Evolutionary conservation across 805 yeast genomes (phyloP).

Genomic region (Yarrowia phangngaensis): DNA sequence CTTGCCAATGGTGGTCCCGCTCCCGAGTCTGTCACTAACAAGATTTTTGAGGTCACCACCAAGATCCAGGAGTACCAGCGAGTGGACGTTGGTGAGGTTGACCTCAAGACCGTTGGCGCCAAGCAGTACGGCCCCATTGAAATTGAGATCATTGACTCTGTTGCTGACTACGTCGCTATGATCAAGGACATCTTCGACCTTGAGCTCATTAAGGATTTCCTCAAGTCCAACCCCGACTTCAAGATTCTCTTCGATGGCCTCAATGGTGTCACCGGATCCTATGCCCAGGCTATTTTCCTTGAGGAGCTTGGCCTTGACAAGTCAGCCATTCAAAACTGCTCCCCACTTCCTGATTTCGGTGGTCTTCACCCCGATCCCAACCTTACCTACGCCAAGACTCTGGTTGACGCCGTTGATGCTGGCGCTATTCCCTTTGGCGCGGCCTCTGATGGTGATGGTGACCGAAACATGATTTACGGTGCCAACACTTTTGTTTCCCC

Average conservation of each 20-base stretch:
- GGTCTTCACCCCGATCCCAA: slow-evolving; percentile 98
- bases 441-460: slow-evolving; percentile 99
- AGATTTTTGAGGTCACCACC: slow-evolving; percentile 70
- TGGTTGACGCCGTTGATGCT: slow-evolving; percentile 80
- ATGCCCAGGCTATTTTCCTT: slow-evolving; percentile 78
- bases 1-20: slow-evolving; percentile 97
- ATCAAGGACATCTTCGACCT: slow-evolving; percentile 86
- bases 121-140: slow-evolving; percentile 54
- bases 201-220: slow-evolving; percentile 67
- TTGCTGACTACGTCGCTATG: slow-evolving; percentile 70
- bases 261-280: slow-evolving; percentile 97
- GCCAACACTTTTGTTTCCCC: slow-evolving; percentile 93
- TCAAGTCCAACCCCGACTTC: slow-evolving; percentile 55
- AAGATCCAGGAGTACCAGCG: slow-evolving; percentile 58
- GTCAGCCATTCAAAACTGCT: slow-evolving; percentile 69
- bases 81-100: slow-evolving; percentile 57
- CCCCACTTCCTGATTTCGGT: slow-evolving; percentile 87
- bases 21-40: slow-evolving; percentile 88
- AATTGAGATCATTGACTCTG: slow-evolving; percentile 80
- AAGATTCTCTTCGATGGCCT: slow-evolving; percentile 81
- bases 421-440: slow-evolving; percentile 90
- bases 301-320: slow-evolving; percentile 77
- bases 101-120: slow-evolving; percentile 56
- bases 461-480: slow-evolving; percentile 97
- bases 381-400: slow-evolving; percentile 83